Conservation (phyloP, 768 basidiomycete species). For the Ramaria sp. region DNA sequence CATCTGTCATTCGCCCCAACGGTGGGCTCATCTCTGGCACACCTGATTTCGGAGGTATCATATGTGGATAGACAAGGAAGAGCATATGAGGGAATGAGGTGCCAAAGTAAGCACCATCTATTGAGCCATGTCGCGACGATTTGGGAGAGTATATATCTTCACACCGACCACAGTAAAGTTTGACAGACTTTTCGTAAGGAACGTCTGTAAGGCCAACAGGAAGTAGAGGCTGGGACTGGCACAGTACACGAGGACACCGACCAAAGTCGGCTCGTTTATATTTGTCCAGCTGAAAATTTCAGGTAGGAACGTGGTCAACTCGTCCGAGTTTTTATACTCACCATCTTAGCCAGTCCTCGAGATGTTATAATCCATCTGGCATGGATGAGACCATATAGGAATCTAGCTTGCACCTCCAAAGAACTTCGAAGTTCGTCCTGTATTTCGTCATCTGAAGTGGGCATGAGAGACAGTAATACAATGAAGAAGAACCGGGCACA, state of each 20-base stretch:
- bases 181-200: conserved; percentile 98
- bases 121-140: conserved; percentile 90
- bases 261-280: conserved; percentile 98
- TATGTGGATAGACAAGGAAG: conserved; percentile 92
- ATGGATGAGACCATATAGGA: conserved; percentile 93
- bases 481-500: conserved; percentile 26
- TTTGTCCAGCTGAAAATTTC: conserved; percentile 65
- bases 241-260: conserved; percentile 94
- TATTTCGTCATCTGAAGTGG: conserved; percentile 71
- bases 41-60: conserved; percentile 75
- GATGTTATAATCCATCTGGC: conserved; percentile 96
- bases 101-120: conserved; percentile 98
- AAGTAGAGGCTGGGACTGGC: conserved; percentile 88
- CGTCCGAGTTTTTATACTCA: conserved; percentile 19
- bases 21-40: conserved; percentile 27
- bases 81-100: conserved; percentile 96
- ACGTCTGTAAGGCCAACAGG: conserved; percentile 95
- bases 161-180: conserved; percentile 96
- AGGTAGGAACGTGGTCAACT: background rate
- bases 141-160: conserved; percentile 99
- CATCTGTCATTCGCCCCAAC: conserved; percentile 17
- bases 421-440: conserved; percentile 89
- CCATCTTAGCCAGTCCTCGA: conserved; percentile 92
- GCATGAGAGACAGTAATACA: background rate
- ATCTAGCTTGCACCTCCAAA: conserved; percentile 85